Conservation (phyloP, 768 basidiomycete genomes). For the Tylopilus cervinicoccineus region DNA sequence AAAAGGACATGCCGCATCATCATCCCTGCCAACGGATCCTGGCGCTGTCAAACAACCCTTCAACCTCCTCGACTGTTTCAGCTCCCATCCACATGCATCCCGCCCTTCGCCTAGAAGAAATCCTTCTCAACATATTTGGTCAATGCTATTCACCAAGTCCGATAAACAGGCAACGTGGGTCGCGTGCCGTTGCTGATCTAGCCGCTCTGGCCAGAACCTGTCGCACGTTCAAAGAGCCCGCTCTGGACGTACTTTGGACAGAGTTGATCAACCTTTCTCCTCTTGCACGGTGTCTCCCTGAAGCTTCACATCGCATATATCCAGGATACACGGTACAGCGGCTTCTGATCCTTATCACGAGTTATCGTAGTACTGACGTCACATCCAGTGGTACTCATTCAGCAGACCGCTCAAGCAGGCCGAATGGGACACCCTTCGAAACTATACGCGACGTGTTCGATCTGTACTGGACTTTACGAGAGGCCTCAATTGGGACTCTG, state of each 20-base stretch:
- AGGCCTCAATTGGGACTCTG: slow-evolving; percentile 4
- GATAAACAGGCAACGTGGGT: not conserved
- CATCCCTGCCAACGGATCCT: no score
- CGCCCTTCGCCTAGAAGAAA: slow-evolving; percentile 1
- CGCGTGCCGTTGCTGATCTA: not conserved
- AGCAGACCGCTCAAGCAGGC: not conserved
- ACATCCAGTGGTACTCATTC: slow-evolving; percentile 1
- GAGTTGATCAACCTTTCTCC: slow-evolving; percentile 3
- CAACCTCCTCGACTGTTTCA: not conserved
- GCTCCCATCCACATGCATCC: not conserved
- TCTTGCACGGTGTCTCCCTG: slow-evolving; percentile 3
- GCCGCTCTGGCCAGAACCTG: slow-evolving; percentile 1
- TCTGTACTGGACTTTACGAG: not conserved
- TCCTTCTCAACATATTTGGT: not conserved
- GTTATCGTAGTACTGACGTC: not conserved
- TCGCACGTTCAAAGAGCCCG: slow-evolving; percentile 2
- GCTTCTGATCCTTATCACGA: not conserved
- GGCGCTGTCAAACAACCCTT: no score
- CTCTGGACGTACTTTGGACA: slow-evolving; percentile 5
- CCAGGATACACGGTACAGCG: slow-evolving; percentile 1
- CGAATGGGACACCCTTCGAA: slow-evolving; percentile 4
- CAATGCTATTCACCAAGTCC: not conserved
- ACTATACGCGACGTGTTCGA: slow-evolving; percentile 2
- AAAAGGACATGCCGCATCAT: no score
- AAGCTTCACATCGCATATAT: slow-evolving; percentile 6